phyloP scores from a whole-genome alignment of 2,329 filamentous ascomycete genomes.

The Incumbomyces delicatus region DNA sequence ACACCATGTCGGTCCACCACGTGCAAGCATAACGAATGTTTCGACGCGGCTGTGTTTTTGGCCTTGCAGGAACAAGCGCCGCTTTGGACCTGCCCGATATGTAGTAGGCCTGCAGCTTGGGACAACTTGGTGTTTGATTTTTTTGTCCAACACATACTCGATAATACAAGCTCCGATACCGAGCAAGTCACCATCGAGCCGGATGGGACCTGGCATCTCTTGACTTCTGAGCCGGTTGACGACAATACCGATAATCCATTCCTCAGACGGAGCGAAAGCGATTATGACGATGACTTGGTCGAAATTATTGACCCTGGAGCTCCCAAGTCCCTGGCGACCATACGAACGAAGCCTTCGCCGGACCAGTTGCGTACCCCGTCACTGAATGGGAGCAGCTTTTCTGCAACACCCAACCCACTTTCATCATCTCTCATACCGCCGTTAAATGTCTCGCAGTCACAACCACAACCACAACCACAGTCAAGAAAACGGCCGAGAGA shows the following conservation, averaged over 20 bases:
- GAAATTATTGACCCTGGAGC: constrained; percentile 36
- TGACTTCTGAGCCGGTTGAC: constrained; percentile 5
- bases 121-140: constrained; percentile 79
- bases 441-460: constrained; percentile 32
- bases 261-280: constrained; percentile 31
- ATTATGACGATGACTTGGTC: constrained; percentile 42
- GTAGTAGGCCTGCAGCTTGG: constrained; percentile 72
- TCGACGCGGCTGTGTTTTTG: constrained; percentile 84
- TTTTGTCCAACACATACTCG: constrained; percentile 80
- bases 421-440: constrained; percentile 21
- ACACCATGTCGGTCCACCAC: constrained; percentile 68
- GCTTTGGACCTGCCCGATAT: constrained; percentile 93
- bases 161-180: constrained; percentile 56
- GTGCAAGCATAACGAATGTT: constrained; percentile 89
- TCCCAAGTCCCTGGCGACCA: constrained; percentile 28
- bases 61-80: constrained; percentile 93
- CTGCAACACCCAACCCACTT: neutral
- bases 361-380: neutral
- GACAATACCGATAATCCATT: constrained; percentile 24
- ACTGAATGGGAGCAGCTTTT: constrained; percentile 5
- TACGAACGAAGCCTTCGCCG: constrained; percentile 5
- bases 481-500: constrained; percentile 39
- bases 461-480: constrained; percentile 24
- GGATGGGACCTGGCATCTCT: constrained; percentile 59
- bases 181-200: constrained; percentile 90